Conservation (phyloP, 1,284 basidiomycete genomes). For the Puccinia polysora region DNA sequence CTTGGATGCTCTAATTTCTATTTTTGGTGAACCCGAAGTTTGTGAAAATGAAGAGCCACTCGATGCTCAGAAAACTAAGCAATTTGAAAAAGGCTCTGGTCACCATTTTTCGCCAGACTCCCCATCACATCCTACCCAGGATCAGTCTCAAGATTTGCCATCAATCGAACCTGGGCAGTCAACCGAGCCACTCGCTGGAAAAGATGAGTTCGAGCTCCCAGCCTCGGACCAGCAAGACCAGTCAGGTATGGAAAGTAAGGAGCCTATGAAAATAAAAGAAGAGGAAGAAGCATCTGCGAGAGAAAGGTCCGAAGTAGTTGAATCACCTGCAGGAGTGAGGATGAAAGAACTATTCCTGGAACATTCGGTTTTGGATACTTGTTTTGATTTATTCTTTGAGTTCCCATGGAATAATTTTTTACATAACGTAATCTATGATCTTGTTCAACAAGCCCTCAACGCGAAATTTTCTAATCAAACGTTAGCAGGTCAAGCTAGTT, state of each 20-base stretch:
- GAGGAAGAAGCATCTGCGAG: constrained; percentile 44
- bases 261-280: no score
- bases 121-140: no score
- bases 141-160: no score
- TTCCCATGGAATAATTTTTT: constrained; percentile 98
- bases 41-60: not conserved
- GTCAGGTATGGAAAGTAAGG: no score
- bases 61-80: no score
- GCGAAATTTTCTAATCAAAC: constrained; percentile 64
- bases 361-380: constrained; percentile 64
- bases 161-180: not conserved
- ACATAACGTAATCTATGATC: constrained; percentile 93
- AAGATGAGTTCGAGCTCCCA: no score
- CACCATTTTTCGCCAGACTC: no score
- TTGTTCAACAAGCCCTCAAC: constrained; percentile 82
- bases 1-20: constrained; percentile 69
- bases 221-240: no score
- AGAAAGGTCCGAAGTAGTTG: not conserved
- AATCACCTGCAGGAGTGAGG: constrained; percentile 61
- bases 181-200: constrained; percentile 46
- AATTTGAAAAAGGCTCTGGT: no score
- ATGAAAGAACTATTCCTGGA: constrained; percentile 73
- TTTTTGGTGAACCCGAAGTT: constrained; percentile 59
- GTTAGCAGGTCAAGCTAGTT: constrained; percentile 69
- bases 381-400: constrained; percentile 83